phyloP scores from a whole-genome alignment of 2,329 filamentous ascomycete species.

The Claviceps pazoutovae region DNA sequence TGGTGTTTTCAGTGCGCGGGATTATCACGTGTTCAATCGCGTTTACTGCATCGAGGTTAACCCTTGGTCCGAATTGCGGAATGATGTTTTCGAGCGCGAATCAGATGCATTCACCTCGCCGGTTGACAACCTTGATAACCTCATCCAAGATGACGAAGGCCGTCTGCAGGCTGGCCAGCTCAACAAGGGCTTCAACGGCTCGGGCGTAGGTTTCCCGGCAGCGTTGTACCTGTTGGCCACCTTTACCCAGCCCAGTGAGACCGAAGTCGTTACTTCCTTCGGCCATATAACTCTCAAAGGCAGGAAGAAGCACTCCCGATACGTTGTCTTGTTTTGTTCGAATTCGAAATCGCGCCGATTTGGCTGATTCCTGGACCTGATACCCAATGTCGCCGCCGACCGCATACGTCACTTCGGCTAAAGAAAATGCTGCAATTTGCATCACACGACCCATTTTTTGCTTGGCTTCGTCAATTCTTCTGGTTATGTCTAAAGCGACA shows the following conservation, averaged over 20 bases:
- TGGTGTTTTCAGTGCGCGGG: constrained; percentile 96
- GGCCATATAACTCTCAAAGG: constrained; percentile 80
- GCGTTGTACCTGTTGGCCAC: constrained; percentile 89
- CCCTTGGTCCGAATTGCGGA: not conserved
- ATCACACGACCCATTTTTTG: constrained; percentile 98
- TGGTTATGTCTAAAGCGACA: constrained; percentile 62
- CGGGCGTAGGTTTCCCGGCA: constrained; percentile 92
- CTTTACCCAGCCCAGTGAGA: constrained; percentile 88
- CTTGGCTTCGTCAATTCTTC: constrained; percentile 95
- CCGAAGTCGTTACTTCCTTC: constrained; percentile 94
- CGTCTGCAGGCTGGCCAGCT: constrained; percentile 88
- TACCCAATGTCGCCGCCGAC: constrained; percentile 92
- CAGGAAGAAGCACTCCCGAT: constrained; percentile 83
- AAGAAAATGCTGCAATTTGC: constrained; percentile 95
- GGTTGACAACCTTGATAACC: constrained; percentile 97
- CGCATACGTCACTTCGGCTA: constrained; percentile 94
- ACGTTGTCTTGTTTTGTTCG: constrained; percentile 97
- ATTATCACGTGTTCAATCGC: constrained; percentile 97
- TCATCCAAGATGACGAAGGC: constrained; percentile 97
- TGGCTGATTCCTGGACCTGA: constrained; percentile 92
- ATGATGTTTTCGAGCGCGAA: not conserved
- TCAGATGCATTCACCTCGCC: constrained; percentile 50
- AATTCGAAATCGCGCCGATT: constrained; percentile 81
- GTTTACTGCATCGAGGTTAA: constrained; percentile 47
- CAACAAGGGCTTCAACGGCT: constrained; percentile 89